Conservation (phyloP, 2,329 filamentous ascomycete genomes). For the Pyrenochaeta sp. region DNA sequence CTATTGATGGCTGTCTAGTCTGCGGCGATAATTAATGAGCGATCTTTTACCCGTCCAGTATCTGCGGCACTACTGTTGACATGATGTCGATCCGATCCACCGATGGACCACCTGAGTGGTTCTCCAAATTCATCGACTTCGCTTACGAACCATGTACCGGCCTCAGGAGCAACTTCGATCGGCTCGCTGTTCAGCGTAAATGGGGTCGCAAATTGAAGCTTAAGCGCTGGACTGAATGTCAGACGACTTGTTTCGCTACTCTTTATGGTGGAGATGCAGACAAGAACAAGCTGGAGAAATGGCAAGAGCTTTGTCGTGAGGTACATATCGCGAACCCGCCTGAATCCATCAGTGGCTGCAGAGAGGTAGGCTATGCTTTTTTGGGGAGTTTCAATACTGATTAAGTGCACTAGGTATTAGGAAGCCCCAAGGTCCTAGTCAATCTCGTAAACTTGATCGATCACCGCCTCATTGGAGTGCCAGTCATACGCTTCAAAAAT, state of each 20-base stretch:
- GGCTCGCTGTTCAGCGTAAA: neutral
- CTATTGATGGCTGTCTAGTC: too few species aligned
- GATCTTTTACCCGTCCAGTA: too few species aligned
- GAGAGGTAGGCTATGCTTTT: neutral
- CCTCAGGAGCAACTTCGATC: conserved; percentile 4
- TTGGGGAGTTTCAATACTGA: neutral
- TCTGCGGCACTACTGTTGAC: neutral
- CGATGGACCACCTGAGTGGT: neutral
- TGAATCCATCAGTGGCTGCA: conserved; percentile 3
- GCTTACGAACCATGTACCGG: neutral
- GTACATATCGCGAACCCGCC: conserved; percentile 1
- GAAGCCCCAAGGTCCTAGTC: conserved; percentile 1
- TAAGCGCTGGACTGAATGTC: conserved; percentile 4
- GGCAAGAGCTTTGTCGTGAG: conserved; percentile 8
- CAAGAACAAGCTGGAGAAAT: conserved; percentile 3
- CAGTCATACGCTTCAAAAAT: conserved; percentile 2
- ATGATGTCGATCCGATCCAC: neutral
- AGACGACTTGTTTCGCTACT: conserved; percentile 2
- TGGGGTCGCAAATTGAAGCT: conserved; percentile 3
- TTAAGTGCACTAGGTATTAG: neutral
- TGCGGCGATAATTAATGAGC: too few species aligned
- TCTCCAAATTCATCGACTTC: conserved; percentile 2
- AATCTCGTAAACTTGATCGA: conserved; percentile 7
- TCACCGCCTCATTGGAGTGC: conserved; percentile 2
- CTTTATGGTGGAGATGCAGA: conserved; percentile 5